Base-by-base conservation (phyloP, 441 rosid species). In the Populus trichocarpa region DNA sequence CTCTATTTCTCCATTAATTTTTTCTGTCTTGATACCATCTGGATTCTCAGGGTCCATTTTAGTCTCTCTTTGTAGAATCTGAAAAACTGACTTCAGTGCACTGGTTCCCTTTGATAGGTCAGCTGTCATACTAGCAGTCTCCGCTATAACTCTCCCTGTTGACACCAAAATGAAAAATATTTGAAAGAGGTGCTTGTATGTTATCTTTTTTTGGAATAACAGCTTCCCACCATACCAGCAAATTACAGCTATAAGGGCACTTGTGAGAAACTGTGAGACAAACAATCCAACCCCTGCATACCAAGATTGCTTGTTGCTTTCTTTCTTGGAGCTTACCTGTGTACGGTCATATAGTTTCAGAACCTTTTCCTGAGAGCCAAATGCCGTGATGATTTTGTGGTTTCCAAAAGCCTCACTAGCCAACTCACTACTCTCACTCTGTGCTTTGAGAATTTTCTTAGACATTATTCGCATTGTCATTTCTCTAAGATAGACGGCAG, bases 81-180 rank as follows among this genome's bases (percentile, higher is more conserved):
- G 59, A 53, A 46, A 74, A 46, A 77, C 75, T 13, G 77, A 75
- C 70, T 69, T 61, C 16, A 80, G 28, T 3, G 85, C 74, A 26
- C 75, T 28, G 2, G 77, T 42, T 32, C 85, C 83, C 74, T 74
- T 80, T 2, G 81, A 66, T 26, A 74, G 40, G 74, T 83, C 85
- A 0, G 85, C 20, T 1, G 79, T 83, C 81, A 80, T 77, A 77
- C 73, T 80, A n/a, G 81, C 83, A 2, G 85, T 42, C 63, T 83
- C 83, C 0, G 77, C 81, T 18, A 80, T 80, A 28, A 77, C 74
- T 26, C 77, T 40, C 16, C 85, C 83, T 0, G 77, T 83, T 5
- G 71, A 16, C 22, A 83, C 69, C 28, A 83, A 50, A 25, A 83
- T 42, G 36, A 80, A 70, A 57, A 77, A 80, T 7, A 74, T 75